A percentile compares a stretch with the other conserved stretches of the same genome.
These are phyloP conservation scores for Apiospora sp. DNA, from an alignment of 2,329 filamentous ascomycete species.

Conservation along the genomic window DNA sequence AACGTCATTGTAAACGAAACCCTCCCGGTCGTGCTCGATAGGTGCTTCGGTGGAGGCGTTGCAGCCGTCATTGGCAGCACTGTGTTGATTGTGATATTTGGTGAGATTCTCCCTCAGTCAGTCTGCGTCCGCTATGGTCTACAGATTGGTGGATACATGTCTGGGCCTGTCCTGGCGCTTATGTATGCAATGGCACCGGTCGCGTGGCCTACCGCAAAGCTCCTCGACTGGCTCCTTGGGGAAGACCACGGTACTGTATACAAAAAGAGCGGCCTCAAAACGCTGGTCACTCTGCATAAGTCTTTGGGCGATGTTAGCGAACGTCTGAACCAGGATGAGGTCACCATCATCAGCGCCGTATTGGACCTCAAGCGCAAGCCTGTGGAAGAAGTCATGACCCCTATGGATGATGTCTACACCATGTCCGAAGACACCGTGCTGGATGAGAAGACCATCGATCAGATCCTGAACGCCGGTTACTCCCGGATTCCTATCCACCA, in stretches of 20 bases:
- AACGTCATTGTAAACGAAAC: slow-evolving; percentile 99
- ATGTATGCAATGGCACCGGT: slow-evolving; percentile 94
- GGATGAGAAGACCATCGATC: slow-evolving; percentile 93
- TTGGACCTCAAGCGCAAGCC: slow-evolving; percentile 96
- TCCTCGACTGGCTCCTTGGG: slow-evolving; percentile 91
- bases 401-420: slow-evolving; percentile 96
- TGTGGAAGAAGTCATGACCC: slow-evolving; percentile 96
- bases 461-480: slow-evolving; percentile 91
- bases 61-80: slow-evolving; percentile 94
- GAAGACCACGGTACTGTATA: slow-evolving; percentile 96
- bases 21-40: slow-evolving; percentile 90
- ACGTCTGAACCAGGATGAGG: slow-evolving; percentile 94
- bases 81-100: slow-evolving; percentile 95
- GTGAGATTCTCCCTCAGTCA: slow-evolving; percentile 94
- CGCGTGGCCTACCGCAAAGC: slow-evolving; percentile 93
- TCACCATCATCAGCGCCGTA: slow-evolving; percentile 97
- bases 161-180: slow-evolving; percentile 82
- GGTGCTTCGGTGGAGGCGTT: slow-evolving; percentile 92
- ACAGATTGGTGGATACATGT: slow-evolving; percentile 93
- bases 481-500: slow-evolving; percentile 95
- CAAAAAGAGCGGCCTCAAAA: slow-evolving; percentile 98
- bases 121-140: slow-evolving; percentile 96
- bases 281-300: slow-evolving; percentile 92
- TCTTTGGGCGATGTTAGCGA: slow-evolving; percentile 87
- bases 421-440: slow-evolving; percentile 95